Evolutionary conservation across 805 yeast species (phyloP).

Genomic region (Komagataella populi): DNA sequence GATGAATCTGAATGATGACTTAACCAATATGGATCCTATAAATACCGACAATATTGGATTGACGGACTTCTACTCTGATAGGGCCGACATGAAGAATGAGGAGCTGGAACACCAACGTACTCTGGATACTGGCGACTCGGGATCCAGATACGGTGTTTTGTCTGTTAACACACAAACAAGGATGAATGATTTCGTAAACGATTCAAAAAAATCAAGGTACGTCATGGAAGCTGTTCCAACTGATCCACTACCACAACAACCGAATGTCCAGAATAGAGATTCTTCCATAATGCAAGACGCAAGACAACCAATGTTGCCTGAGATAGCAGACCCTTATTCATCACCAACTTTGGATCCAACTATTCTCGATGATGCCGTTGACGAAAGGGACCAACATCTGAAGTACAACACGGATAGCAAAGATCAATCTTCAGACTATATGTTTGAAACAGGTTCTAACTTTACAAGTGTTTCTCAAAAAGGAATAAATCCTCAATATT

Average conservation of each 20-base stretch:
- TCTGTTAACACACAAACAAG: not conserved
- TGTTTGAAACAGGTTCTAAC: conserved; percentile 34
- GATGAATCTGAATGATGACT: conserved; percentile 2
- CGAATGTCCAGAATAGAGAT: not conserved
- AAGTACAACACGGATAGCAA: conserved; percentile 4
- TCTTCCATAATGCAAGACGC: not conserved
- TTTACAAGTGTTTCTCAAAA: conserved; percentile 73
- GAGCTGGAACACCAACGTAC: not conserved
- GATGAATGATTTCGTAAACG: not conserved
- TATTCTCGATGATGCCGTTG: conserved; percentile 5
- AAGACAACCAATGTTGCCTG: not conserved
- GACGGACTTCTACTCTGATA: not conserved
- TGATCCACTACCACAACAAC: not conserved
- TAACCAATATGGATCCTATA: conserved; percentile 7
- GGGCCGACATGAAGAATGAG: not conserved
- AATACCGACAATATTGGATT: not conserved
- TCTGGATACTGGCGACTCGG: not conserved
- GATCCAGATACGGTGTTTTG: not conserved
- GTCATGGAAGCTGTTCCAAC: not conserved
- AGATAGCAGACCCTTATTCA: not conserved
- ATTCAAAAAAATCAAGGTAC: not conserved
- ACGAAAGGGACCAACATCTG: conserved; percentile 5
- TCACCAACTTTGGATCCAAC: not conserved
- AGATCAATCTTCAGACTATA: conserved; percentile 12
- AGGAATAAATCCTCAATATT: conserved; percentile 50